These are phyloP conservation scores for Linum tenue DNA, from an alignment of 345 rosid species.

Conservation along the genomic window DNA sequence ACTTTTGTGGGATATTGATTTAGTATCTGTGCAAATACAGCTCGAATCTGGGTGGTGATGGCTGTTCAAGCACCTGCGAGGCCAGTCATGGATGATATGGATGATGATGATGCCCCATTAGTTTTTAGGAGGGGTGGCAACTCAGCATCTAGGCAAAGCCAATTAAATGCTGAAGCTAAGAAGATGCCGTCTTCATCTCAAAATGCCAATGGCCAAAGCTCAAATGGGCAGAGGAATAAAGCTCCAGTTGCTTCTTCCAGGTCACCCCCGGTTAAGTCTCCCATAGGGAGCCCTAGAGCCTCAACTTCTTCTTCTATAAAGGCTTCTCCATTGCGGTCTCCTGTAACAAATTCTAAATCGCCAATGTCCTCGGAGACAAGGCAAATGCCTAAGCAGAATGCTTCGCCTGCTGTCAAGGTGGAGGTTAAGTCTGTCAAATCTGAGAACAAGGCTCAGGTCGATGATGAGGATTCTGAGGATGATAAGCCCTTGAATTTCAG, in stretches of 20 bases:
- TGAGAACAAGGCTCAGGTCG: constrained; percentile 26
- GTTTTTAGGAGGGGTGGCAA: constrained; percentile 43
- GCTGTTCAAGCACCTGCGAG: constrained; percentile 52
- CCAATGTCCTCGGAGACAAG: constrained; percentile 30
- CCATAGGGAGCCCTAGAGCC: constrained; percentile 47
- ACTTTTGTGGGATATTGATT: constrained; percentile 10
- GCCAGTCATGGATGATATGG: constrained; percentile 34
- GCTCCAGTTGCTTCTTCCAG: constrained; percentile 35
- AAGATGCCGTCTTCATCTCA: constrained; percentile 28
- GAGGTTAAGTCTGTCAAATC: constrained; percentile 28
- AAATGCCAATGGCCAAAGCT: constrained; percentile 44
- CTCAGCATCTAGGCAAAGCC: constrained; percentile 45
- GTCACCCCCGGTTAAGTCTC: constrained; percentile 40
- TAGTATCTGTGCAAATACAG: constrained; percentile 36
- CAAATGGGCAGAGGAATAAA: constrained; percentile 41
- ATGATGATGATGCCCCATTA: constrained; percentile 47
- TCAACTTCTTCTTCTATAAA: constrained; percentile 37
- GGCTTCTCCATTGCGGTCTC: constrained; percentile 23
- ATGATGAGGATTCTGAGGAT: constrained; percentile 67
- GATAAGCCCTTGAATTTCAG: constrained; percentile 52
- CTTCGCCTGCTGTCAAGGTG: constrained; percentile 33
- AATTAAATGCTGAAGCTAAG: constrained; percentile 34
- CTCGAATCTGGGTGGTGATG: constrained; percentile 39
- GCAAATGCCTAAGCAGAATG: constrained; percentile 26
- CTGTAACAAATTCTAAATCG: constrained; percentile 22